Percentiles rank a stretch among this genome's conserved stretches.
Conservation (phyloP, 352 stramenopile genomes). For the Thraustochytrium striatum region DNA sequence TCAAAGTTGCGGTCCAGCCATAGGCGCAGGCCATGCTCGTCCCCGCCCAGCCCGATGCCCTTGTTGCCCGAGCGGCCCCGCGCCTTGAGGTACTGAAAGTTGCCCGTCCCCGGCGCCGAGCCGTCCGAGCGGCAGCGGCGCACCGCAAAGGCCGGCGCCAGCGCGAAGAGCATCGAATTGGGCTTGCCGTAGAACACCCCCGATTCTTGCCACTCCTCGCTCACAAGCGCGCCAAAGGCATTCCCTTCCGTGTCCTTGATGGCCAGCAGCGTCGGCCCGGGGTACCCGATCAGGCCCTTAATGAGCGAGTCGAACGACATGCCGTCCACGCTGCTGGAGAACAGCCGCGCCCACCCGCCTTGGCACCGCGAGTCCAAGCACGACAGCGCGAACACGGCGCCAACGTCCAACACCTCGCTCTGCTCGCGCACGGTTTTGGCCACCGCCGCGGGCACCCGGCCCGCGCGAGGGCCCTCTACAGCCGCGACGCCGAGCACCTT, state of each 20-base stretch:
- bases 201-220: constrained; percentile 9
- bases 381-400: constrained; percentile 15
- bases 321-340: constrained; percentile 27
- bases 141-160: neutral
- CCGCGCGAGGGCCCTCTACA: neutral
- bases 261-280: constrained; percentile 7
- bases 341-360: constrained; percentile 8
- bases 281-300: constrained; percentile 24
- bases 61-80: constrained; percentile 6
- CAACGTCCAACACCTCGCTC: constrained; percentile 6
- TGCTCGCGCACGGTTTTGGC: neutral
- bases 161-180: neutral
- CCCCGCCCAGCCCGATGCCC: constrained; percentile 9
- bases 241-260: constrained; percentile 23
- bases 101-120: neutral
- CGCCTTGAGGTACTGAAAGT: constrained; percentile 30
- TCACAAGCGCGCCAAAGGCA: constrained; percentile 9
- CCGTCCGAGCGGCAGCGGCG: constrained; percentile 11
- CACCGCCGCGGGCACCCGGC: neutral
- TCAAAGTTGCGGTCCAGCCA: constrained; percentile 35
- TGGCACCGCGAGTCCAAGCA: neutral
- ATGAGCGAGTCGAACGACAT: constrained; percentile 36
- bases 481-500: neutral
- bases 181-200: constrained; percentile 29
- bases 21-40: constrained; percentile 9